Percentiles rank a stretch among this genome's conserved stretches.
Conservation (phyloP, 768 basidiomycete genomes). For the Podaxis rugospora region DNA sequence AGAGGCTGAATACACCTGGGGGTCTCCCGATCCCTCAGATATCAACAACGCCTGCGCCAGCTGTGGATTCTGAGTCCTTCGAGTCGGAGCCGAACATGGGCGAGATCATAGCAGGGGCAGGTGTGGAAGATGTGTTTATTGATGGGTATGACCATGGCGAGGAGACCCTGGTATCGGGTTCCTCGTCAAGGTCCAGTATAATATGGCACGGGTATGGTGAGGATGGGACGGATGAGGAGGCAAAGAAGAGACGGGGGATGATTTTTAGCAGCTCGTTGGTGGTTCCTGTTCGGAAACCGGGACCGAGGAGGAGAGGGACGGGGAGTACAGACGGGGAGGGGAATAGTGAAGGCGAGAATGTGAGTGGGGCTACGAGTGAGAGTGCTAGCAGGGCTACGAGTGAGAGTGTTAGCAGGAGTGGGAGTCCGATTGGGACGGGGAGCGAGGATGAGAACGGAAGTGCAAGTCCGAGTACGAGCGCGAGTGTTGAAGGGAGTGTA, state of each 20-base stretch:
- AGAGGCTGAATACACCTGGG: conserved; percentile 25
- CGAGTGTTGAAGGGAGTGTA: background rate
- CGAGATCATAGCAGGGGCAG: background rate
- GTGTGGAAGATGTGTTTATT: background rate
- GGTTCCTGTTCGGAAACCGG: background rate
- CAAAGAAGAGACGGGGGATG: conserved; percentile 2
- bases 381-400: background rate
- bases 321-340: background rate
- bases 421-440: conserved; percentile 7
- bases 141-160: background rate
- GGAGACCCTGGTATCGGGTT: background rate
- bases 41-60: conserved; percentile 29
- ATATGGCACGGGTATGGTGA: background rate
- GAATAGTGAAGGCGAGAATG: conserved; percentile 2
- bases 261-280: conserved; percentile 7
- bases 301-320: background rate
- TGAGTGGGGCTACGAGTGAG: conserved; percentile 1
- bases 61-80: background rate
- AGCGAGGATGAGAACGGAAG: background rate
- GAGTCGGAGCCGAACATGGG: conserved; percentile 9
- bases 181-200: background rate
- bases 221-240: background rate
- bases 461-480: conserved; percentile 6
- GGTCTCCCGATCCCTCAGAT: conserved; percentile 51
- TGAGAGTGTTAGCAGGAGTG: background rate